phyloP scores from a whole-genome alignment of 495 filamentous ascomycete species.

The Astrothelium macrocarpum region DNA sequence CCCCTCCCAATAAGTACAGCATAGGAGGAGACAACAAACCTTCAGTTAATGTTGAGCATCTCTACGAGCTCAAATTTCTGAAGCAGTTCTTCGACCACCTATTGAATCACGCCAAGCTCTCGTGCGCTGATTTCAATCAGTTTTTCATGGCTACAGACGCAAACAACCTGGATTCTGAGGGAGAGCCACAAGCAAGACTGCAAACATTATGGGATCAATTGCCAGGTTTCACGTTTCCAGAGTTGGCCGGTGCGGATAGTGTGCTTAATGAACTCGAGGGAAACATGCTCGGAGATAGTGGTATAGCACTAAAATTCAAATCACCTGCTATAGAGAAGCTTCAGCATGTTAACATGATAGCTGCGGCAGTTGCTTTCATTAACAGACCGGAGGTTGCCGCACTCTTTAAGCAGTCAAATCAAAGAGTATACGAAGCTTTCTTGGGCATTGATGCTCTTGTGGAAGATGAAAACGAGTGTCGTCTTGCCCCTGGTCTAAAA shows the following conservation, averaged over 20 bases:
- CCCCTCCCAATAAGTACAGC: background rate
- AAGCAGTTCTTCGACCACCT: background rate
- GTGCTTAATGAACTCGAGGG: background rate
- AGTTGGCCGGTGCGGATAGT: background rate
- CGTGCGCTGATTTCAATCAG: background rate
- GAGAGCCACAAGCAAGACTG: background rate
- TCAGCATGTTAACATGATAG: background rate
- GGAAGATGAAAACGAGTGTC: background rate
- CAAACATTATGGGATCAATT: background rate
- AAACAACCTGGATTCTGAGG: background rate
- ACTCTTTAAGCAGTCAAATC: background rate
- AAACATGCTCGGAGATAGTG: background rate
- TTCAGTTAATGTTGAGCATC: background rate
- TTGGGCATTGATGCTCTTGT: background rate
- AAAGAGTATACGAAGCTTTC: background rate
- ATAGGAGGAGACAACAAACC: background rate
- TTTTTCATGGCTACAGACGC: background rate
- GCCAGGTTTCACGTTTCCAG: background rate
- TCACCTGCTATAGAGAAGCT: background rate
- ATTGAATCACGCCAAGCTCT: background rate
- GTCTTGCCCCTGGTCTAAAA: background rate
- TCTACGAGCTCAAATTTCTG: background rate
- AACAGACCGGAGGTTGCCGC: background rate
- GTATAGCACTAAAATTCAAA: background rate
- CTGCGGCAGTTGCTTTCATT: background rate